These are phyloP conservation scores for Phytophthora brassicae DNA, from an alignment of 352 stramenopile genomes.

Conservation along the genomic window DNA sequence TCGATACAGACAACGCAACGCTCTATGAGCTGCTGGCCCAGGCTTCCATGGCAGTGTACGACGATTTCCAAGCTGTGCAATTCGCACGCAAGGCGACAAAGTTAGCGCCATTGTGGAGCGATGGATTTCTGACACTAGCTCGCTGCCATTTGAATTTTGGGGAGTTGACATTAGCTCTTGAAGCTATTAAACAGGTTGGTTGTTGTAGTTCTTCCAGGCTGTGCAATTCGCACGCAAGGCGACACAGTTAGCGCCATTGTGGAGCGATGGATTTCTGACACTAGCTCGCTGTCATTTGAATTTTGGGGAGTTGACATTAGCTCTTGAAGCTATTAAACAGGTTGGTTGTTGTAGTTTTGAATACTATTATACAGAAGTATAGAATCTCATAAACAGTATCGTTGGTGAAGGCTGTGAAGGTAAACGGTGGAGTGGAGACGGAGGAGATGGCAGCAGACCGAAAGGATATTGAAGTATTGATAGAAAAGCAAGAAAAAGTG, in stretches of 20 bases:
- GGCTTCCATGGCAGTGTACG: constrained; percentile 61
- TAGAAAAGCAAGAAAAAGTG: constrained; percentile 42
- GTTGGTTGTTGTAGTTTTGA: constrained; percentile 22
- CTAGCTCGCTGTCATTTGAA: constrained; percentile 74
- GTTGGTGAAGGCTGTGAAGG: constrained; percentile 43
- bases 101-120: constrained; percentile 57
- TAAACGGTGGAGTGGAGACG: constrained; percentile 34
- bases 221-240: constrained; percentile 67
- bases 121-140: constrained; percentile 70
- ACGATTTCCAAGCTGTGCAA: constrained; percentile 80
- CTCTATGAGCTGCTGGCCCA: constrained; percentile 76
- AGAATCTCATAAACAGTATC: too few species aligned
- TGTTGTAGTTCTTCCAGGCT: constrained; percentile 42
- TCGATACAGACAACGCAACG: constrained; percentile 48
- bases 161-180: constrained; percentile 62
- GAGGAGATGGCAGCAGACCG: constrained; percentile 54
- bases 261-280: constrained; percentile 73
- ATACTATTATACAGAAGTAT: too few species aligned
- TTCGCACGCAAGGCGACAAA: constrained; percentile 60
- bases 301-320: constrained; percentile 77
- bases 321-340: constrained; percentile 46
- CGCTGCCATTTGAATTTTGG: constrained; percentile 80
- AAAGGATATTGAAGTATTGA: constrained; percentile 45
- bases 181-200: constrained; percentile 52
- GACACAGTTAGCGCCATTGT: constrained; percentile 51